Conservation (phyloP, 2,329 filamentous ascomycete genomes). For the Gnomoniopsis smithogilvyi region DNA sequence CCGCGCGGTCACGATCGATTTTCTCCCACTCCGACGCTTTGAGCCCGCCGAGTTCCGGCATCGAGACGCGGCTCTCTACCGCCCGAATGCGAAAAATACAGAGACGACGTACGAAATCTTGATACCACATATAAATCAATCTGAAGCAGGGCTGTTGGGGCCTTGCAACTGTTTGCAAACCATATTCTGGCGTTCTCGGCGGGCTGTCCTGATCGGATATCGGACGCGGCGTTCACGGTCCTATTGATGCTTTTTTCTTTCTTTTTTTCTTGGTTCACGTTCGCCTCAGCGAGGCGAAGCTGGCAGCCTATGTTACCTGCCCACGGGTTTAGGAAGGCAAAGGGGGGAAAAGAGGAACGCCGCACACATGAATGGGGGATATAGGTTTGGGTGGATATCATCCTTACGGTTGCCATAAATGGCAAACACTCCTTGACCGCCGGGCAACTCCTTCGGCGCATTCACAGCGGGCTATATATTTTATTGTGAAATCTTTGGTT, state of each 20-base stretch:
- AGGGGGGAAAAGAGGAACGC: background rate
- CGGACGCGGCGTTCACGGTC: constrained; percentile 8
- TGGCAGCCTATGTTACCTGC: background rate
- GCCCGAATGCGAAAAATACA: constrained; percentile 16
- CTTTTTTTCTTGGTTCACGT: constrained; percentile 1
- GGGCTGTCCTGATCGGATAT: constrained; percentile 7
- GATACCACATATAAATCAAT: constrained; percentile 10
- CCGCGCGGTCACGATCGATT: constrained; percentile 14
- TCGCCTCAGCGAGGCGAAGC: constrained; percentile 2
- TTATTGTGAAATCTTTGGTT: background rate
- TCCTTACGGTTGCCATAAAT: background rate
- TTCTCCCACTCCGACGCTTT: constrained; percentile 14
- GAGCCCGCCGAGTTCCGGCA: constrained; percentile 6
- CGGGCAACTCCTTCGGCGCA: constrained; percentile 4
- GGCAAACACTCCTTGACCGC: background rate
- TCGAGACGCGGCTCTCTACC: constrained; percentile 8
- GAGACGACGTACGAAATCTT: constrained; percentile 16
- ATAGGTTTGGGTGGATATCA: background rate
- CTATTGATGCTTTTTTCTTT: no score
- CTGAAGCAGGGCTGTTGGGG: background rate
- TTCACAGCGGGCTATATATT: constrained; percentile 10
- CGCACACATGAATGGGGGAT: background rate
- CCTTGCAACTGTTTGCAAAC: constrained; percentile 1
- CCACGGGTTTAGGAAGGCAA: background rate
- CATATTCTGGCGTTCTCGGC: constrained; percentile 15